A percentile compares a stretch with the other conserved stretches of the same genome.
Conservation (phyloP, 768 basidiomycete genomes). For the Leccinum incarnatum region DNA sequence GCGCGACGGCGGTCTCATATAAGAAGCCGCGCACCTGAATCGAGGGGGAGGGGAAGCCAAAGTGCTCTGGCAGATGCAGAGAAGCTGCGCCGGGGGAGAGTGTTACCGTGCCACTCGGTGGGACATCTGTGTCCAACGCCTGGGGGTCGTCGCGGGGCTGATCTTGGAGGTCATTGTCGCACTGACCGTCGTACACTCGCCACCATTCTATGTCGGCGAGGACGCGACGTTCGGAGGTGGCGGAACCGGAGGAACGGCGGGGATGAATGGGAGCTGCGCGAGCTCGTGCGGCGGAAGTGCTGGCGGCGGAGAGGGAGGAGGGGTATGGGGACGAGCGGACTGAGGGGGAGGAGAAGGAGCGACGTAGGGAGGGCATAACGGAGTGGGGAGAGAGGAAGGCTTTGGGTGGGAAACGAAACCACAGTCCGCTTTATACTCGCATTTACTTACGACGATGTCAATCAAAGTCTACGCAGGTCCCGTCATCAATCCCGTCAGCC, state of each 20-base stretch:
- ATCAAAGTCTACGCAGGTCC: constrained; percentile 52
- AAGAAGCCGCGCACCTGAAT: constrained; percentile 23
- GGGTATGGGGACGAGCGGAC: constrained; percentile 72
- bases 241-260: constrained; percentile 68
- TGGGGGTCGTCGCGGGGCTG: constrained; percentile 24
- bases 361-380: constrained; percentile 74
- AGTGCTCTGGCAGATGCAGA: neutral
- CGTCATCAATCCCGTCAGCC: constrained; percentile 51
- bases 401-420: constrained; percentile 30
- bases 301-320: constrained; percentile 35
- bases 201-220: constrained; percentile 89
- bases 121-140: constrained; percentile 9
- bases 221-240: constrained; percentile 62
- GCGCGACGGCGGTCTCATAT: neutral
- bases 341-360: constrained; percentile 65
- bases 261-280: constrained; percentile 37
- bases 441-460: constrained; percentile 8
- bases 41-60: constrained; percentile 20
- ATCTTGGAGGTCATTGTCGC: constrained; percentile 33
- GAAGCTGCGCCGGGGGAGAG: constrained; percentile 38
- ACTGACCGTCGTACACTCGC: constrained; percentile 74
- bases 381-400: constrained; percentile 8
- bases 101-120: constrained; percentile 28
- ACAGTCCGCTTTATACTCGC: constrained; percentile 46
- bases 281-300: constrained; percentile 36